A percentile compares a stretch with the other conserved stretches of the same genome.
These are phyloP conservation scores for Hypoxylon sp. DNA, from an alignment of 2,329 filamentous ascomycete genomes.

Conservation along the genomic window DNA sequence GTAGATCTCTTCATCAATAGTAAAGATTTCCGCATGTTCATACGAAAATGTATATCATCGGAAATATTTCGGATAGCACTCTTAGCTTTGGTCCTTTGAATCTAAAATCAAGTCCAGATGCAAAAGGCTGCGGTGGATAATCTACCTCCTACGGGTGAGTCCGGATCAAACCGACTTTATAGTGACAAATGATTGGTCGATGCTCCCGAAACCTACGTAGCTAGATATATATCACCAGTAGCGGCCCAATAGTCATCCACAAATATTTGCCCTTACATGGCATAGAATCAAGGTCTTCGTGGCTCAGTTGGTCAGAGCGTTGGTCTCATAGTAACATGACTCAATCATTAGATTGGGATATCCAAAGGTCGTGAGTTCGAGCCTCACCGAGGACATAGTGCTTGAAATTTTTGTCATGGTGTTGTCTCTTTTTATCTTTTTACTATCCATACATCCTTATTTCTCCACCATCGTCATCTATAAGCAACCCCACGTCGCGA, in stretches of 20 bases:
- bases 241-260: too few species aligned
- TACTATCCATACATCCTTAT: too few species aligned
- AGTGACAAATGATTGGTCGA: background rate
- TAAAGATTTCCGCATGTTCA: background rate
- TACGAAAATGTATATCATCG: background rate
- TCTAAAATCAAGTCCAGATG: too few species aligned
- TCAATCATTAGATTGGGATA: constrained; percentile 46
- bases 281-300: constrained; percentile 54
- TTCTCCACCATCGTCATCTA: too few species aligned
- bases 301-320: constrained; percentile 59
- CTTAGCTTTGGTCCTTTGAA: background rate
- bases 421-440: too few species aligned
- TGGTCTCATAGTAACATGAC: constrained; percentile 54
- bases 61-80: background rate
- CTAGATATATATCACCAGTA: too few species aligned
- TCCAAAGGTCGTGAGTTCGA: constrained; percentile 65
- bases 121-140: too few species aligned
- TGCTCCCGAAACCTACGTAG: too few species aligned
- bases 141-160: background rate
- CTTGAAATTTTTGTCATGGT: too few species aligned
- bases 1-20: background rate
- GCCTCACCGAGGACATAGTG: constrained; percentile 59
- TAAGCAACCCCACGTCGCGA: background rate
- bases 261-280: too few species aligned
- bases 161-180: background rate